Evolutionary conservation across 495 filamentous ascomycete species (phyloP), one percentile per base, ranked within the genome.

Genomic region (Lasiosphaeria miniovina): DNA sequence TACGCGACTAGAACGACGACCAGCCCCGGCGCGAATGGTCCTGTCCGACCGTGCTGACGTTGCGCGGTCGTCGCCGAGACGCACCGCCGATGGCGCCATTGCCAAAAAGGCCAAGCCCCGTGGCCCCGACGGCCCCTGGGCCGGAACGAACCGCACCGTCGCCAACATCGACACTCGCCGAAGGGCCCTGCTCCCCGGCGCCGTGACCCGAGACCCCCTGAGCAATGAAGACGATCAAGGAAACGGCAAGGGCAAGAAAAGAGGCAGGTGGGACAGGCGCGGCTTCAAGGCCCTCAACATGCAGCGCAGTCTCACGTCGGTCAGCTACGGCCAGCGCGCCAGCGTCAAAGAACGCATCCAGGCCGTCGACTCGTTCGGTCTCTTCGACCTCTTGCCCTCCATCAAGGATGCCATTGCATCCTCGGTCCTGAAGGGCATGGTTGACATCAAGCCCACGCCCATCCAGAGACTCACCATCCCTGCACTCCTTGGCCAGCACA

Each of bases 381-480:
- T 90, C 55, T 91, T 98, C 61, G 73, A 84, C 46, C 75, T 98
- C 17, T 73, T 94, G 33, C 87, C 89, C 1, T 73, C 78, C 1
- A 74, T 98, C n/a, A 82, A 87, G 68, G 83, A 90, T 46, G 88
- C 91, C 32, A 81, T 98, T 46, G 76, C 71, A 15, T 73, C 78
- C 4, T 86, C 93, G 56, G 91, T 84, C 31, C 77, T 98, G 15
- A 81, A 84, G 32, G 90, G 84, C 33, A 74, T 96, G 65, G 74
- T 78, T 6, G 86, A 90, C 58, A 72, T 91, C 50, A 80, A 77
- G 36, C 94, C 94, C 7, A 98, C 93, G 0, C 89, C 92, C 0
- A 87, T 96, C 14, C 94, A 98, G 75, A 82, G 85, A 49, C 79
- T 98, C 35, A 91, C 91, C 0, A 95, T 98, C 59, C 92, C 94